phyloP scores from a whole-genome alignment of 2,329 filamentous ascomycete species.

The Trichoderma hamatum region DNA sequence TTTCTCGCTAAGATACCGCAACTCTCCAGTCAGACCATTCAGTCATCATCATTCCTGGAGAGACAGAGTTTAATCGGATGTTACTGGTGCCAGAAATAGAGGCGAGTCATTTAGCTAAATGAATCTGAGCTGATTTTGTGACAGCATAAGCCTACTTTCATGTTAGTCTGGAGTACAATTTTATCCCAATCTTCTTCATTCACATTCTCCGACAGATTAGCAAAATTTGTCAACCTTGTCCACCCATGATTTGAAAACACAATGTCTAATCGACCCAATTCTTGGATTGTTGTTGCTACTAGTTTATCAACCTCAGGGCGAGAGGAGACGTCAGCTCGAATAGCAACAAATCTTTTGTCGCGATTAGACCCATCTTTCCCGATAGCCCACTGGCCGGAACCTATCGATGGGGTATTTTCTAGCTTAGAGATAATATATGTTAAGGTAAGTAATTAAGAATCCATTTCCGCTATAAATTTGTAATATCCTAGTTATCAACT shows the following conservation, averaged over 20 bases:
- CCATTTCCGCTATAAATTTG: too few relatives aligned
- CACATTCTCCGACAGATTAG: neutral
- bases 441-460: too few relatives aligned
- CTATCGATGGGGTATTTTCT: neutral
- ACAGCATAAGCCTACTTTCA: neutral
- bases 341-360: neutral
- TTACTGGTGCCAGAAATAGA: neutral
- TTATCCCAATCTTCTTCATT: neutral
- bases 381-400: neutral
- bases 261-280: neutral
- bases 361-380: neutral
- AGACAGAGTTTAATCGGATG: neutral
- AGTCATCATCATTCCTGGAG: neutral
- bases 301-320: neutral
- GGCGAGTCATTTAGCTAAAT: neutral
- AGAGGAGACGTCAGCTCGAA: neutral
- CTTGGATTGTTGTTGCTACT: neutral
- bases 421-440: neutral
- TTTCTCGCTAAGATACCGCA: too few relatives aligned
- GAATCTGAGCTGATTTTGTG: neutral
- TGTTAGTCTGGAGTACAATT: neutral
- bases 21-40: too few relatives aligned
- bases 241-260: neutral
- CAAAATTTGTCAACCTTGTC: neutral
- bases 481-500: too few relatives aligned